Evolutionary conservation across 2,329 filamentous ascomycete species (phyloP).

Genomic region (Colletotrichum spaethianum): DNA sequence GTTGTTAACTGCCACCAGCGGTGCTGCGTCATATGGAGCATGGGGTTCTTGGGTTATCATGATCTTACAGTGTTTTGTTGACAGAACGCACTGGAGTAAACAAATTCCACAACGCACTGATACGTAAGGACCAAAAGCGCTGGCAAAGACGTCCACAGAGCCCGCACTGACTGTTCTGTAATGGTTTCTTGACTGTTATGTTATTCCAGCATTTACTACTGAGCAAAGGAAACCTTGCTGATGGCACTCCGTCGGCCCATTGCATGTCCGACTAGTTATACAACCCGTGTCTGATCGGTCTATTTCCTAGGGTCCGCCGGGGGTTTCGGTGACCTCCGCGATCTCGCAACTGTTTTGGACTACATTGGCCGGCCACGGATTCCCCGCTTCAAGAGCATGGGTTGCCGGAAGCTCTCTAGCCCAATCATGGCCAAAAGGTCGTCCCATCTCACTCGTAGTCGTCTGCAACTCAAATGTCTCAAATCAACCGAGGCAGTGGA

Average conservation of each 20-base stretch:
- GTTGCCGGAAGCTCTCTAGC: neutral
- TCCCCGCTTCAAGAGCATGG: neutral
- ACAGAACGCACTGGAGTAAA: too few species aligned
- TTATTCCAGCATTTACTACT: neutral
- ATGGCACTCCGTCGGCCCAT: neutral
- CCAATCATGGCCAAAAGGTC: neutral
- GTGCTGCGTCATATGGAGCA: too few species aligned
- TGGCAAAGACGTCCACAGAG: too few species aligned
- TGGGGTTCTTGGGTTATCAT: too few species aligned
- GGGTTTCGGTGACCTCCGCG: neutral
- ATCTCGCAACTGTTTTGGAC: too few species aligned
- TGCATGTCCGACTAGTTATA: neutral
- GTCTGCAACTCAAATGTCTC: neutral
- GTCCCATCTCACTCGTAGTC: neutral
- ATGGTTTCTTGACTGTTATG: too few species aligned
- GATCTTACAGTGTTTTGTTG: too few species aligned
- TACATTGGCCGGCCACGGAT: neutral
- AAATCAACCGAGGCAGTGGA: neutral
- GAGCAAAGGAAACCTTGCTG: neutral
- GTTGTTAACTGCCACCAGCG: too few species aligned
- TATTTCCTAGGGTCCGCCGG: too few species aligned
- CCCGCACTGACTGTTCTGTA: neutral
- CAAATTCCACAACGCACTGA: too few species aligned
- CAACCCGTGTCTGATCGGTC: too few species aligned
- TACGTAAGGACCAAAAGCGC: too few species aligned